phyloP scores from a whole-genome alignment of 306 rosid genomes.

The Amphicarpaea edgeworthii region DNA sequence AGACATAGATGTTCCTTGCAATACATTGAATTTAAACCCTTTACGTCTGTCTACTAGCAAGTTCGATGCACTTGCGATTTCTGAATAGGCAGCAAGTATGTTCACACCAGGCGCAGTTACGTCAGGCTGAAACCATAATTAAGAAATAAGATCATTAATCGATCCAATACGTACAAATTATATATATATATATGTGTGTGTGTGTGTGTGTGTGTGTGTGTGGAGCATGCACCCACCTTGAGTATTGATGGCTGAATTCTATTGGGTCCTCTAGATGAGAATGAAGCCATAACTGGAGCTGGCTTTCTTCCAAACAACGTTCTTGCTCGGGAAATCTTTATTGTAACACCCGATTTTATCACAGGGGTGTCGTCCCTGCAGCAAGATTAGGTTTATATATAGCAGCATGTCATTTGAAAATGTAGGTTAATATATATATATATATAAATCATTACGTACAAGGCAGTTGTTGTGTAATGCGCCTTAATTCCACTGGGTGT shows the following conservation, averaged over 20 bases:
- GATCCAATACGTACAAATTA: no score
- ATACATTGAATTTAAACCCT: constrained; percentile 10
- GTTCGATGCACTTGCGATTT: neutral
- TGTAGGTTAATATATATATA: no score
- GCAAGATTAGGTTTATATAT: neutral
- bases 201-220: no score
- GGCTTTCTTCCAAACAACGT: constrained; percentile 48
- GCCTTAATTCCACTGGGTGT: no score
- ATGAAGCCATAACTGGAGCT: constrained; percentile 49
- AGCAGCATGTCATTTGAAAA: neutral
- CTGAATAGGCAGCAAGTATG: constrained; percentile 43
- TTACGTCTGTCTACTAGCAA: neutral
- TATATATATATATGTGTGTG: no score
- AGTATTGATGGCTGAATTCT: constrained; percentile 51
- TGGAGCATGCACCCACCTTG: no score
- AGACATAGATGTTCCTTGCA: constrained; percentile 38
- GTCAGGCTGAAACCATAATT: constrained; percentile 24
- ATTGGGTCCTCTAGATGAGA: constrained; percentile 60
- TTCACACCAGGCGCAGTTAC: constrained; percentile 43
- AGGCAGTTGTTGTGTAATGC: no score
- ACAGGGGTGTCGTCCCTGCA: constrained; percentile 51
- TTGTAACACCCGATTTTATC: neutral
- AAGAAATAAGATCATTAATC: no score
- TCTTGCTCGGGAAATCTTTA: constrained; percentile 45
- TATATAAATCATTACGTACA: no score